Percentiles rank a stretch among this genome's conserved stretches.
Conservation (phyloP, 169 alveolate species). For the Eimeria zaria region DNA sequence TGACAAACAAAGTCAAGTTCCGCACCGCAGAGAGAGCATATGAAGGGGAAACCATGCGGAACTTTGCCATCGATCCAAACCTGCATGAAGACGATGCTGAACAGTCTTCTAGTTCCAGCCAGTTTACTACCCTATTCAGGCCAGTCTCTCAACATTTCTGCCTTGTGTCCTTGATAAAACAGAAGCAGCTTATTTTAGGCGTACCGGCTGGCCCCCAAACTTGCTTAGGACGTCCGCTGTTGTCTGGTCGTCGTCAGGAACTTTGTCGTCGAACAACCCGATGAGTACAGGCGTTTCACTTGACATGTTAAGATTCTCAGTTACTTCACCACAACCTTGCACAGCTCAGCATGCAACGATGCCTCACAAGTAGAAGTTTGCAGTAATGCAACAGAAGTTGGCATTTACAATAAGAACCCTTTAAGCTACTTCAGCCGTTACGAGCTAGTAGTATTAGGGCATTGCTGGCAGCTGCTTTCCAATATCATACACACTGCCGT, state of each 20-base stretch:
- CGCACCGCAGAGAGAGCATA: slow-evolving; percentile 54
- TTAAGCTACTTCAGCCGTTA: not conserved
- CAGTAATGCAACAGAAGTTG: not conserved
- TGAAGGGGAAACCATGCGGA: slow-evolving; percentile 59
- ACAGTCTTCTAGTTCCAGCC: not conserved
- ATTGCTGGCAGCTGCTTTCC: not conserved
- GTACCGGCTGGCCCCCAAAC: slow-evolving; percentile 83
- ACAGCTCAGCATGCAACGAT: not conserved
- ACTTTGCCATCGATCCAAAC: slow-evolving; percentile 69
- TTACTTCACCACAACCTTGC: not conserved
- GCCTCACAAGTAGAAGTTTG: not conserved
- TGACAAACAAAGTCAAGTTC: slow-evolving; percentile 76
- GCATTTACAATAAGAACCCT: not conserved
- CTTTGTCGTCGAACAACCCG: slow-evolving; percentile 71
- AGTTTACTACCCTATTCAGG: not conserved
- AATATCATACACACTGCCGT: not conserved
- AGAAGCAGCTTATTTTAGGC: not conserved
- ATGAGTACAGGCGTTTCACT: slow-evolving; percentile 67
- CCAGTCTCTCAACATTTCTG: not conserved
- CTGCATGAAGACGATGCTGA: not conserved
- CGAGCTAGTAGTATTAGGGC: not conserved
- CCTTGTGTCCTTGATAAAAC: not conserved
- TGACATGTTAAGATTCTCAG: slow-evolving; percentile 15
- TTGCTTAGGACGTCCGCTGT: slow-evolving; percentile 71
- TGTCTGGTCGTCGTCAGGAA: slow-evolving; percentile 67